A percentile compares a stretch with the other conserved stretches of the same genome.
Conservation (phyloP, 805 yeast species). For the Starmera caribaea region DNA sequence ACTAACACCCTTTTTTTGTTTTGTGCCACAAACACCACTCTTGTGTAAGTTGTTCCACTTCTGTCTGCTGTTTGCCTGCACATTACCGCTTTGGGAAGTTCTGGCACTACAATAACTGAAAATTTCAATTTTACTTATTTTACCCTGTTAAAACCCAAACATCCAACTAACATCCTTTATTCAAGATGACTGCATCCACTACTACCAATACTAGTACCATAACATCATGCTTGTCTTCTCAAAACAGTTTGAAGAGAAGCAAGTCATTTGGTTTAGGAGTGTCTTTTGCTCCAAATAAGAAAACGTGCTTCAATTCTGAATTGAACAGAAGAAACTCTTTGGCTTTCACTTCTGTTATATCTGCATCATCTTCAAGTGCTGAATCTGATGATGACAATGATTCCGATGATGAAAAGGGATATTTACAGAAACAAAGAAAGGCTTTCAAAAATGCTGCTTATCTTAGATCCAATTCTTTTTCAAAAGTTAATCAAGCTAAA, state of each 20-base stretch:
- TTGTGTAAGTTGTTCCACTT: too few species aligned
- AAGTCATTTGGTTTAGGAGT: slow-evolving; percentile 13
- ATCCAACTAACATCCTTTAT: too few species aligned
- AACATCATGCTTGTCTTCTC: not conserved
- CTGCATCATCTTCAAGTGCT: slow-evolving; percentile 7
- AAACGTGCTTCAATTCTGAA: slow-evolving; percentile 12
- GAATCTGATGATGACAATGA: slow-evolving; percentile 13
- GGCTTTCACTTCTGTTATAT: slow-evolving; percentile 7
- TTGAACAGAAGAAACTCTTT: slow-evolving; percentile 11
- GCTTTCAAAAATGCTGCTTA: slow-evolving; percentile 19
- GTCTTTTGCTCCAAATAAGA: slow-evolving; percentile 14
- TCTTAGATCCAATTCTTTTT: slow-evolving; percentile 10
- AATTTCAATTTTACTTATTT: too few species aligned
- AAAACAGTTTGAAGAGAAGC: slow-evolving; percentile 10
- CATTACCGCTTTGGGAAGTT: too few species aligned
- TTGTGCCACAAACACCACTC: not conserved
- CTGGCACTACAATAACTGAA: too few species aligned
- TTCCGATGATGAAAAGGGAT: slow-evolving; percentile 13
- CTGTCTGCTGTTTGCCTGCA: too few species aligned
- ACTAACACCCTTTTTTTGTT: not conserved
- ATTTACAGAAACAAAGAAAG: slow-evolving; percentile 15
- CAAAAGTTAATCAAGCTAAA: slow-evolving; percentile 6
- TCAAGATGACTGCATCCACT: not conserved
- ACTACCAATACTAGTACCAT: too few species aligned
- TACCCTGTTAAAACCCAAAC: too few species aligned